A percentile compares a stretch with the other conserved stretches of the same genome.
Conservation (phyloP, 179 eudicot genomes). For the Camellia oleifera region DNA sequence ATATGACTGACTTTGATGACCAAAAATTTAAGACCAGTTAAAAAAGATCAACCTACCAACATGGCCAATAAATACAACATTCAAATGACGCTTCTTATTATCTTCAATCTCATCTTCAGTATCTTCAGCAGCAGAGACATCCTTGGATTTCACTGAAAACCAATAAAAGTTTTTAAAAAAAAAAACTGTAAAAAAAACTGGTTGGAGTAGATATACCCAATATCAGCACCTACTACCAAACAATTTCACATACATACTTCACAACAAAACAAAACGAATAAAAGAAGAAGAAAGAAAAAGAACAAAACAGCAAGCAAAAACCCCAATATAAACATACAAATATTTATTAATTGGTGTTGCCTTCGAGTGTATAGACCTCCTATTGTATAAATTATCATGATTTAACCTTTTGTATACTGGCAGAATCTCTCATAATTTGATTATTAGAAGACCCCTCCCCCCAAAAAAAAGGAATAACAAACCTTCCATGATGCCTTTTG, state of each 20-base stretch:
- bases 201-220: not conserved
- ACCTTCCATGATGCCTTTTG: constrained; percentile 23
- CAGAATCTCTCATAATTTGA: no score
- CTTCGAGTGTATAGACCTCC: no score
- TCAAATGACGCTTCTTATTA: constrained; percentile 73
- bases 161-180: not conserved
- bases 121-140: constrained; percentile 40
- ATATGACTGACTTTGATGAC: not conserved
- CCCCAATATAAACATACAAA: not conserved
- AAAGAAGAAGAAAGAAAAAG: not conserved
- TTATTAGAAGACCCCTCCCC: not conserved
- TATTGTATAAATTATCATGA: no score
- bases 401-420: no score
- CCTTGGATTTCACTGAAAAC: constrained; percentile 40
- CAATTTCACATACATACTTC: not conserved
- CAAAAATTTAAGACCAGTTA: not conserved
- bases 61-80: constrained; percentile 96
- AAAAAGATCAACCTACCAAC: constrained; percentile 66
- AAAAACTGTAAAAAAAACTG: not conserved
- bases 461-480: not conserved
- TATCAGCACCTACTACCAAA: not conserved
- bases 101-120: constrained; percentile 34
- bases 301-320: not conserved
- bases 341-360: no score
- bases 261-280: not conserved